Conservation (phyloP, 2,329 filamentous ascomycete genomes). For the Dactylellina haptotyla region DNA sequence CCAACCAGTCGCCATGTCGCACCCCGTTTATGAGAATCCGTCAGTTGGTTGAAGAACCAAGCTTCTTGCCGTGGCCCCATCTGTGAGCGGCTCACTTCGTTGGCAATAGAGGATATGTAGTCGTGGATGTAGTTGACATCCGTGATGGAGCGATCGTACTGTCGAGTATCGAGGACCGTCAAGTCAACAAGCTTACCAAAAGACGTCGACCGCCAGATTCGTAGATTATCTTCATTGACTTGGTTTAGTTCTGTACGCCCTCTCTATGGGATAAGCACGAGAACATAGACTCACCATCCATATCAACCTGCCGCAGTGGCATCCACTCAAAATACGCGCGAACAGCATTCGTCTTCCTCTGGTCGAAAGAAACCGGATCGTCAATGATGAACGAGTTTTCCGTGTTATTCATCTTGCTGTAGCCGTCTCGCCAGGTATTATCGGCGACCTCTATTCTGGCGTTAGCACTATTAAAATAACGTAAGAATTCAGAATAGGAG, state of each 20-base stretch:
- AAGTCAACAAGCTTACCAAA: constrained; percentile 74
- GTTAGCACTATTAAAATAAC: constrained; percentile 59
- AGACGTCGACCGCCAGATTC: constrained; percentile 74
- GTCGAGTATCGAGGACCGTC: constrained; percentile 74
- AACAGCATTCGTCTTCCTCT: constrained; percentile 78
- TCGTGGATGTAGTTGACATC: constrained; percentile 70
- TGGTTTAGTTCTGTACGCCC: too few relatives aligned
- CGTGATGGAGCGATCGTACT: constrained; percentile 75
- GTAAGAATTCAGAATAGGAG: too few relatives aligned
- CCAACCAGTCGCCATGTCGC: constrained; percentile 77
- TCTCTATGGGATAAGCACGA: too few relatives aligned
- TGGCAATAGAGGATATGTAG: constrained; percentile 71
- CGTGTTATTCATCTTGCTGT: constrained; percentile 72
- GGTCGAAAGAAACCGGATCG: constrained; percentile 71
- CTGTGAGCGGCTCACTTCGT: constrained; percentile 74
- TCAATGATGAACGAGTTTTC: constrained; percentile 72
- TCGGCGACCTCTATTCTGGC: constrained; percentile 66
- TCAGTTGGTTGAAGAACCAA: constrained; percentile 75
- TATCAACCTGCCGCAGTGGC: constrained; percentile 64
- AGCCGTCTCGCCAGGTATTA: constrained; percentile 73
- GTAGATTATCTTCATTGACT: constrained; percentile 70
- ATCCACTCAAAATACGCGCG: constrained; percentile 76
- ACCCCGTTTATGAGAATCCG: constrained; percentile 70
- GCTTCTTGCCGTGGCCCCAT: constrained; percentile 79
- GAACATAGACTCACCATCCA: constrained; percentile 43